Conservation (phyloP, 192 early-diverging fungal species). For the Mortierella antarctica region DNA sequence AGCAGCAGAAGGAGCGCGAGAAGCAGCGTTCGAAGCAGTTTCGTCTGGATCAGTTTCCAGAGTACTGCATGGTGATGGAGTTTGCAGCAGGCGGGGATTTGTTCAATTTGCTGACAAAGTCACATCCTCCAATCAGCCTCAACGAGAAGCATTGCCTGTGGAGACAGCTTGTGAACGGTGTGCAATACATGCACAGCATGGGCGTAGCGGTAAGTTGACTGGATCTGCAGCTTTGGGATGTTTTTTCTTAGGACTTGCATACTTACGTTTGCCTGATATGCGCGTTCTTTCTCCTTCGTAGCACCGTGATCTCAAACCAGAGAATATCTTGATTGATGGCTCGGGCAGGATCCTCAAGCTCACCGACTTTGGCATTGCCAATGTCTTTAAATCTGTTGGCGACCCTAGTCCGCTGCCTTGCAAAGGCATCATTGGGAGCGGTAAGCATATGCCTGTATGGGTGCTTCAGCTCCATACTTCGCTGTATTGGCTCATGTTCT, state of each 20-base stretch:
- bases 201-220: slow-evolving; percentile 68
- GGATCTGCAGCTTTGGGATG: background rate
- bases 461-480: background rate
- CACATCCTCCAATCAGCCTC: slow-evolving; percentile 56
- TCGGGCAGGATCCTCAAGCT: slow-evolving; percentile 75
- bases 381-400: slow-evolving; percentile 76
- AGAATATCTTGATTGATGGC: slow-evolving; percentile 77
- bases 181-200: slow-evolving; percentile 77
- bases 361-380: slow-evolving; percentile 83
- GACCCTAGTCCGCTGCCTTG: slow-evolving; percentile 64
- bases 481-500: slow-evolving; percentile 69
- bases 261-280: background rate
- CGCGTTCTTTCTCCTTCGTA: background rate
- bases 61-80: slow-evolving; percentile 80
- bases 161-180: slow-evolving; percentile 77
- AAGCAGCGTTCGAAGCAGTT: slow-evolving; percentile 30
- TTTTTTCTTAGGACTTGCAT: background rate
- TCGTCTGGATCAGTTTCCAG: slow-evolving; percentile 60
- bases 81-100: slow-evolving; percentile 83
- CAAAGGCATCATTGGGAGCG: slow-evolving; percentile 80
- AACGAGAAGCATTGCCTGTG: slow-evolving; percentile 69
- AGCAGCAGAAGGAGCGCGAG: slow-evolving; percentile 16
- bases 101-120: slow-evolving; percentile 71
- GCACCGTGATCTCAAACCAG: slow-evolving; percentile 83
- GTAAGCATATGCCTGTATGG: slow-evolving; percentile 10